Conservation (phyloP, 768 basidiomycete species). For the Naganishia antarctica region DNA sequence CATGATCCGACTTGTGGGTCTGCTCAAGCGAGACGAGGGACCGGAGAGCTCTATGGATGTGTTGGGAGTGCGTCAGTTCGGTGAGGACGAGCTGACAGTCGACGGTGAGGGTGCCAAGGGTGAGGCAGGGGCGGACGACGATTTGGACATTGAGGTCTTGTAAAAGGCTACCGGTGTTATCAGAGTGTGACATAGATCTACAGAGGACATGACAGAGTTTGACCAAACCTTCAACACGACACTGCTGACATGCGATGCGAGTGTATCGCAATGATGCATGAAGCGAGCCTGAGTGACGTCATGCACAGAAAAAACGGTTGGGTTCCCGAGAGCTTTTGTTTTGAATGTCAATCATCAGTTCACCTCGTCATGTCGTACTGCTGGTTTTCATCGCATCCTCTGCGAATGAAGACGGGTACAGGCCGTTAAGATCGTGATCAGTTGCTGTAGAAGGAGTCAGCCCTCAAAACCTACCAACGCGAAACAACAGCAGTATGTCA, state of each 20-base stretch:
- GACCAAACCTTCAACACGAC: too few relatives aligned
- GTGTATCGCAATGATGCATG: neutral
- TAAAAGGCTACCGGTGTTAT: neutral
- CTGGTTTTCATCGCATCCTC: too few relatives aligned
- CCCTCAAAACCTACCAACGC: too few relatives aligned
- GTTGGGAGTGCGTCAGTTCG: slow-evolving; percentile 65
- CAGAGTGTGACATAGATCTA: too few relatives aligned
- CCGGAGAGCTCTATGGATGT: slow-evolving; percentile 48
- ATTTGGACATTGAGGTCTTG: slow-evolving; percentile 60
- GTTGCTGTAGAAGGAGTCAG: too few relatives aligned
- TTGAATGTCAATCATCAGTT: slow-evolving; percentile 3
- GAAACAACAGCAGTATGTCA: slow-evolving; percentile 1
- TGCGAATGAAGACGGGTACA: neutral
- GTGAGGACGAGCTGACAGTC: slow-evolving; percentile 61
- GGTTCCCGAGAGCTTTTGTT: neutral
- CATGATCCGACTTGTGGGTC: slow-evolving; percentile 77
- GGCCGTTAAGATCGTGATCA: neutral
- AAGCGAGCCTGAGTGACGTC: neutral
- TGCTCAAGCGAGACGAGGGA: slow-evolving; percentile 56
- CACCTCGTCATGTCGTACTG: too few relatives aligned
- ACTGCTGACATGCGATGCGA: too few relatives aligned
- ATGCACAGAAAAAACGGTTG: neutral
- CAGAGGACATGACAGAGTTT: too few relatives aligned
- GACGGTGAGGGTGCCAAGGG: slow-evolving; percentile 28
- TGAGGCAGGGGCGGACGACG: slow-evolving; percentile 58